Evolutionary conservation across 2,329 filamentous ascomycete species (phyloP).

Genomic region (Ceratocystis ficicola): DNA sequence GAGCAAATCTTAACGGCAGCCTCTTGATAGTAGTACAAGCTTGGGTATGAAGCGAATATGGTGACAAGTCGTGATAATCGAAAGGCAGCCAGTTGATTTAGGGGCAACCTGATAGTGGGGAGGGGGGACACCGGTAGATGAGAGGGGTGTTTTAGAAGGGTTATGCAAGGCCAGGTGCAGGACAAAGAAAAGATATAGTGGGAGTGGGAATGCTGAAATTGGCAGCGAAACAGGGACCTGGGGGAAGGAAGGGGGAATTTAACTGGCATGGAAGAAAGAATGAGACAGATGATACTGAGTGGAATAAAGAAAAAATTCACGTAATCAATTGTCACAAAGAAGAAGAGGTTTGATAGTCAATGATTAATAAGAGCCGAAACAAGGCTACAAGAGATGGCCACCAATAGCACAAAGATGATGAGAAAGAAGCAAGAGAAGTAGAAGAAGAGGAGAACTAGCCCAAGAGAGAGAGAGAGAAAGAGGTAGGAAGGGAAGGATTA

Average conservation of each 20-base stretch:
- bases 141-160: constrained; percentile 8
- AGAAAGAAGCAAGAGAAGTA: not conserved
- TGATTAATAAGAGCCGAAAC: not conserved
- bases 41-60: not conserved
- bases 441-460: not conserved
- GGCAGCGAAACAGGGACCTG: not conserved
- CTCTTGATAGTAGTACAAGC: not conserved
- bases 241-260: not conserved
- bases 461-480: not conserved
- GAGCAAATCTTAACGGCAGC: not conserved
- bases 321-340: not conserved
- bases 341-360: not conserved
- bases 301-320: not conserved
- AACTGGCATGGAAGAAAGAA: not conserved
- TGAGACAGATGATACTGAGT: constrained; percentile 1
- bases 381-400: not conserved
- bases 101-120: constrained; percentile 6
- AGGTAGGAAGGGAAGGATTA: not conserved
- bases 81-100: not conserved
- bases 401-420: not conserved
- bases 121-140: not conserved
- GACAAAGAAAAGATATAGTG: not conserved
- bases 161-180: not conserved
- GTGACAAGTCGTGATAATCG: not conserved
- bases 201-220: constrained; percentile 1